A percentile compares a stretch with the other conserved stretches of the same genome.
Evolutionary conservation across 2,329 filamentous ascomycete species (phyloP).

Genomic region (Ophiostoma triangulosporum): DNA sequence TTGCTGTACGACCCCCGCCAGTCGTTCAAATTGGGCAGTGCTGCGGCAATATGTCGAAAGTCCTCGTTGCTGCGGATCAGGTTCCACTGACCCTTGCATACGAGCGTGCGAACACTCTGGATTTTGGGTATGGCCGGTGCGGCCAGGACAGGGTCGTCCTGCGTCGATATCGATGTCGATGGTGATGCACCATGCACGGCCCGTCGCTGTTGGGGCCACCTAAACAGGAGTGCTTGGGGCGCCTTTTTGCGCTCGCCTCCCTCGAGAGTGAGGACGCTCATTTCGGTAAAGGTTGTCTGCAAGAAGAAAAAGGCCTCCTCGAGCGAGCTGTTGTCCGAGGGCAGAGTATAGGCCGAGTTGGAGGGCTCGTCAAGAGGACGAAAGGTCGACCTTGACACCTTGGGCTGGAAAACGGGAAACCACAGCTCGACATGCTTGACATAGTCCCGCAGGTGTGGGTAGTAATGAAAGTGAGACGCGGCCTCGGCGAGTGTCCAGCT

Average conservation of each 20-base stretch:
- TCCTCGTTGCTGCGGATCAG: constrained; percentile 51
- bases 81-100: constrained; percentile 68
- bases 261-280: constrained; percentile 56
- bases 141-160: too few relatives aligned
- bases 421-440: constrained; percentile 64
- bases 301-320: constrained; percentile 58
- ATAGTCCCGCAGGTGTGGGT: constrained; percentile 46
- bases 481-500: constrained; percentile 47
- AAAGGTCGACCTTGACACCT: constrained; percentile 29
- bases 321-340: constrained; percentile 53
- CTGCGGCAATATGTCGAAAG: constrained; percentile 46
- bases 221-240: constrained; percentile 49
- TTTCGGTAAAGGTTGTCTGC: constrained; percentile 41
- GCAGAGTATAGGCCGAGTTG: constrained; percentile 44
- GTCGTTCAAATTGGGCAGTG: constrained; percentile 51
- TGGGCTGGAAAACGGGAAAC: constrained; percentile 60
- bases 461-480: constrained; percentile 43
- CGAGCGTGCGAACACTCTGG: constrained; percentile 47
- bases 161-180: too few relatives aligned
- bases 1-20: constrained; percentile 56
- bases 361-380: constrained; percentile 38
- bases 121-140: constrained; percentile 24
- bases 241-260: constrained; percentile 67
- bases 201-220: constrained; percentile 15
- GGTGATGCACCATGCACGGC: too few relatives aligned